Conservation (phyloP, 169 alveolate species). For the Eimeria necatrix region DNA sequence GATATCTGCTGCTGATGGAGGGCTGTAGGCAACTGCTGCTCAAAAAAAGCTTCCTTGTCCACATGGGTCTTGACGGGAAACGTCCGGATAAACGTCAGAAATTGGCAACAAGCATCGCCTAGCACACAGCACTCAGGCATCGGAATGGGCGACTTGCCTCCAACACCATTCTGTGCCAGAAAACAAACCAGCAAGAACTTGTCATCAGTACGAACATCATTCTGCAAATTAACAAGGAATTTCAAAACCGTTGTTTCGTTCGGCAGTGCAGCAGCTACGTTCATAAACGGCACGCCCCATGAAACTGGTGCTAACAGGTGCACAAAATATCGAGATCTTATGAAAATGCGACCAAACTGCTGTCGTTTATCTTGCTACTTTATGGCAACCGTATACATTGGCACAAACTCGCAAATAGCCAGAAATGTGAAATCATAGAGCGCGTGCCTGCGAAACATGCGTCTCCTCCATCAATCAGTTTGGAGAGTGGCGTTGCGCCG, state of each 20-base stretch:
- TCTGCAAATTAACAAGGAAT: no score
- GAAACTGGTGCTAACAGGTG: no score
- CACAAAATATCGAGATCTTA: no score
- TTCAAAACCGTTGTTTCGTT: no score
- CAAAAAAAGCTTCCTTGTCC: slow-evolving; percentile 63
- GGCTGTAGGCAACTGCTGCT: slow-evolving; percentile 64
- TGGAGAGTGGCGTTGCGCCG: slow-evolving; percentile 6
- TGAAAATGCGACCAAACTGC: no score
- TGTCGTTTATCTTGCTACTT: no score
- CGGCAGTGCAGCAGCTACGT: no score
- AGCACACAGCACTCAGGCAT: slow-evolving; percentile 13
- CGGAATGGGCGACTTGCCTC: not conserved
- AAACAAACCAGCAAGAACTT: not conserved
- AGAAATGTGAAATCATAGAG: not conserved
- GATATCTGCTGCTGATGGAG: slow-evolving; percentile 59
- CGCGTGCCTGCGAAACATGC: slow-evolving; percentile 57
- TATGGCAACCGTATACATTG: no score
- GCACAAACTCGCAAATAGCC: no score
- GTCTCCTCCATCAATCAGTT: slow-evolving; percentile 39
- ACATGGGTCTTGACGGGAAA: slow-evolving; percentile 64
- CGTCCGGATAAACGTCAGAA: slow-evolving; percentile 17
- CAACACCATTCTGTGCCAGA: not conserved
- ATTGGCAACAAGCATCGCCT: slow-evolving; percentile 63
- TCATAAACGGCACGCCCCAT: no score
- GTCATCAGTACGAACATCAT: no score